Conservation (phyloP, 495 filamentous ascomycete species). For the Mycothermus thermophilus region DNA sequence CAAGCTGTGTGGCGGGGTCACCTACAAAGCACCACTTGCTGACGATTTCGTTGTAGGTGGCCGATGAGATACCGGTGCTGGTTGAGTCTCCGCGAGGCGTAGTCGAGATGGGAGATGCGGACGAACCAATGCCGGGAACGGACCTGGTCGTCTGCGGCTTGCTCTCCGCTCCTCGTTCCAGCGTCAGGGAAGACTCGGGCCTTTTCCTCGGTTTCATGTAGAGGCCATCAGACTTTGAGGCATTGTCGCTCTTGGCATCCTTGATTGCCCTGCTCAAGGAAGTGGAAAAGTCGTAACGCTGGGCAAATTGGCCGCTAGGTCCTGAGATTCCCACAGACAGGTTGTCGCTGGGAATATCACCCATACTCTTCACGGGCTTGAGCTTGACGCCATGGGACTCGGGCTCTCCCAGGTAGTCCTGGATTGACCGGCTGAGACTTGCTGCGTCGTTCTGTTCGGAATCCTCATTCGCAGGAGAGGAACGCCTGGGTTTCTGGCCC, state of each 20-base stretch:
- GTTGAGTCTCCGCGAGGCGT: constrained; percentile 29
- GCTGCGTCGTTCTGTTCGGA: constrained; percentile 47
- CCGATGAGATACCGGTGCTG: constrained; percentile 49
- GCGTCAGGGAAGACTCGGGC: constrained; percentile 8
- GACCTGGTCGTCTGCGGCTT: constrained; percentile 2
- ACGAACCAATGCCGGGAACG: constrained; percentile 8
- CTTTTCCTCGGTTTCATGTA: constrained; percentile 36
- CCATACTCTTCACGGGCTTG: constrained; percentile 36
- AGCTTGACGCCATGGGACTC: constrained; percentile 31
- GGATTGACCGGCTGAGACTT: constrained; percentile 41
- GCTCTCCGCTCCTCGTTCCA: neutral
- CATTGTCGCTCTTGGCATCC: constrained; percentile 40
- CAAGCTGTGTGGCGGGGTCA: constrained; percentile 26
- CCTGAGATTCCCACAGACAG: constrained; percentile 35
- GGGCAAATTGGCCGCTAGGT: constrained; percentile 63
- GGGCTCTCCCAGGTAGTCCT: constrained; percentile 40
- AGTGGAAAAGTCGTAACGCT: constrained; percentile 84
- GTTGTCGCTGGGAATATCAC: constrained; percentile 35
- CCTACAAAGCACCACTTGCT: constrained; percentile 99
- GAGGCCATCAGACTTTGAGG: constrained; percentile 36
- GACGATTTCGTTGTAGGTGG: constrained; percentile 83
- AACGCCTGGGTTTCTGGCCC: constrained; percentile 45
- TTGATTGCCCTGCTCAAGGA: constrained; percentile 77
- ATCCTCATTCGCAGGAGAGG: constrained; percentile 54
- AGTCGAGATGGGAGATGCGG: no score